Evolutionary conservation across 2,329 filamentous ascomycete genomes (phyloP), one percentile per base, ranked within the genome.

Genomic region (Xylaria arbuscula): DNA sequence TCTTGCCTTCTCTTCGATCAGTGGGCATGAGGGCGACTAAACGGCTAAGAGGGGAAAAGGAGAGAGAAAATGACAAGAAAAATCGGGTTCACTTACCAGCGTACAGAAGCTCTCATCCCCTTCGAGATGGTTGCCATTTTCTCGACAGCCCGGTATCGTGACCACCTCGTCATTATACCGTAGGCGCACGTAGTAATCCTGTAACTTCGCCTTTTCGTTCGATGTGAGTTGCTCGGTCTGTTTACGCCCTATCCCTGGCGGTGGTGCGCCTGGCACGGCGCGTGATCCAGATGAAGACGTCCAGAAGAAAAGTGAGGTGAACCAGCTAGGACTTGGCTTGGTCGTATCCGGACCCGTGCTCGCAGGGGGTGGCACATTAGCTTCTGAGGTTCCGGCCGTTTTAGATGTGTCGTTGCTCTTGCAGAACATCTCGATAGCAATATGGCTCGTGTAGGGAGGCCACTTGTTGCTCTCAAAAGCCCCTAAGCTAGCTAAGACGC

Each of bases 41-140:
- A n/a, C n/a, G n/a, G n/a, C n/a, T n/a, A n/a, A n/a, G n/a, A n/a
- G n/a, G n/a, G n/a, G n/a, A n/a, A n/a, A n/a, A n/a, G n/a, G 28
- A 28, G 28, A 28, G 28, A 5, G 28, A 28, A 5, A 28, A 28
- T n/a, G 5, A 28, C 28, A 28, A 28, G 28, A 28, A 5, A 42
- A 15, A 53, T 50, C 10, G 28, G 5, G 36, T 17, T 15, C 56
- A 80, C 88, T 80, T 83, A 92, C 90, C 75, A 99, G 81, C 0
- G 95, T 98, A 81, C 96, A 99, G 76, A 98, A 95, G 32, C 89
- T 92, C 73, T 94, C 90, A 74, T 98, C 92, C 0, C 93, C 93
- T 0, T 93, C 88, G 2, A 97, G 85, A 80, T 99, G 96, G 69
- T 94, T 97, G 7, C 93, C 93, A 0, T 85, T 80, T 10, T 86